phyloP scores from a whole-genome alignment of 176 grass and related monocot species.

The Luzula sylvatica region DNA sequence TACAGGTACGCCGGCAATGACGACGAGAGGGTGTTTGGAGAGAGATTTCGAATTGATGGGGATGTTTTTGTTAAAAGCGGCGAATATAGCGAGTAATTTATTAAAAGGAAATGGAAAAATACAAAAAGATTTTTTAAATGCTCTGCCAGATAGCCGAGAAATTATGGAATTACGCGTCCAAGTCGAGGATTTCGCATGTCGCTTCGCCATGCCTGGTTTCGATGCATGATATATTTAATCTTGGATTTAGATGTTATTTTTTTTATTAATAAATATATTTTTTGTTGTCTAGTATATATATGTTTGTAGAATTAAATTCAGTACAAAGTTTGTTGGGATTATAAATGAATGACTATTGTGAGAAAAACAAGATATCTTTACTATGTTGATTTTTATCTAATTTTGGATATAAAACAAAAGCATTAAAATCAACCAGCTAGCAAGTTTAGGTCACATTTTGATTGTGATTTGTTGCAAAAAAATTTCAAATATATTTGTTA shows the following conservation, averaged over 20 bases:
- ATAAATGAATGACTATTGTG: no score
- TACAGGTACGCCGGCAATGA: conserved; percentile 93
- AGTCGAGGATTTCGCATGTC: conserved; percentile 73
- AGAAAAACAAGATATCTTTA: background rate
- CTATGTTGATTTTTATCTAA: background rate
- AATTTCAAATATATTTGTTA: background rate
- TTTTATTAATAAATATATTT: conserved; percentile 21
- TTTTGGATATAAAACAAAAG: background rate
- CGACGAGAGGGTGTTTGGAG: conserved; percentile 94
- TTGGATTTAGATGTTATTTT: background rate
- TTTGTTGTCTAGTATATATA: no score
- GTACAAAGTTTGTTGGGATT: no score
- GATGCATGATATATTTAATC: conserved; percentile 41
- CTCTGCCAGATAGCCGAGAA: conserved; percentile 68
- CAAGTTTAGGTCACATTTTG: no score
- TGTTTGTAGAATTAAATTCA: no score
- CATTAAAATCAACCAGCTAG: background rate
- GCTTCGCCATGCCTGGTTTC: conserved; percentile 87
- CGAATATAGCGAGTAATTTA: conserved; percentile 58
- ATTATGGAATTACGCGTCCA: conserved; percentile 54
- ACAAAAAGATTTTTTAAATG: conserved; percentile 70
- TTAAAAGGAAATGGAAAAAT: conserved; percentile 78
- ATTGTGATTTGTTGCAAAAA: background rate
- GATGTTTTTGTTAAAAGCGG: conserved; percentile 75
- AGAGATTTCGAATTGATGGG: conserved; percentile 68